These are phyloP conservation scores for Phanerochaete carnosa DNA, from an alignment of 768 basidiomycete genomes.

Conservation along the genomic window DNA sequence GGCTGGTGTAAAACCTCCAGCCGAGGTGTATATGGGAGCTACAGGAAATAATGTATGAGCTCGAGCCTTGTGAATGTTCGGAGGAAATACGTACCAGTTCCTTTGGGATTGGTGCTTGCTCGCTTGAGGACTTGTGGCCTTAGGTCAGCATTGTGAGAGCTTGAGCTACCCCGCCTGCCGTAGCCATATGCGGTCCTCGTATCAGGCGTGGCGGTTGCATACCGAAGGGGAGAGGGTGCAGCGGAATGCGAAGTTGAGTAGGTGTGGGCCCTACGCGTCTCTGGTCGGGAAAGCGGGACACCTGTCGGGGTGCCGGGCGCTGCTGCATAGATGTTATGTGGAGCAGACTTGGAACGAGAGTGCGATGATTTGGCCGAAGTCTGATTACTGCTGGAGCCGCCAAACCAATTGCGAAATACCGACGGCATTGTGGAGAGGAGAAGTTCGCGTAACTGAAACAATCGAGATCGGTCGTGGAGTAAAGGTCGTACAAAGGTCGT, in stretches of 20 bases:
- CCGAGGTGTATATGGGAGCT: slow-evolving; percentile 19
- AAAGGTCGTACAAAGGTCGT: slow-evolving; percentile 1
- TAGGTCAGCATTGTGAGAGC: slow-evolving; percentile 22
- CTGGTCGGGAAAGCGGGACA: slow-evolving; percentile 23
- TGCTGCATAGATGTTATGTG: slow-evolving; percentile 23
- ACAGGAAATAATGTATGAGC: slow-evolving; percentile 11
- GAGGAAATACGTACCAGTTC: slow-evolving; percentile 11
- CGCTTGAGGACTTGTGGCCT: slow-evolving; percentile 38
- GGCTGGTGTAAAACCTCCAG: slow-evolving; percentile 27
- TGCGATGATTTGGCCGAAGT: slow-evolving; percentile 32
- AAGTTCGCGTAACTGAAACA: not conserved
- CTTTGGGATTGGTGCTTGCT: slow-evolving; percentile 32
- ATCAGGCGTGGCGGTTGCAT: slow-evolving; percentile 24
- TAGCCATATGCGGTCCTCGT: slow-evolving; percentile 26
- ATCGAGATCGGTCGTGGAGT: slow-evolving; percentile 5
- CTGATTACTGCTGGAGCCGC: slow-evolving; percentile 28
- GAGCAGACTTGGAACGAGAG: slow-evolving; percentile 37
- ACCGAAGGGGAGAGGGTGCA: slow-evolving; percentile 33
- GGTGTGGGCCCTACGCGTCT: slow-evolving; percentile 36
- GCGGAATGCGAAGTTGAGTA: slow-evolving; percentile 34
- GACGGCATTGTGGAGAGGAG: slow-evolving; percentile 39
- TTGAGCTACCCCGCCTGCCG: slow-evolving; percentile 28
- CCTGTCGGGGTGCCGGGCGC: slow-evolving; percentile 15
- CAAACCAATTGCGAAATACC: slow-evolving; percentile 48
- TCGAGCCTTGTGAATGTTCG: slow-evolving; percentile 9